Base-by-base conservation (phyloP, 805 yeast species). In the Wickerhamiella galacta region DNA sequence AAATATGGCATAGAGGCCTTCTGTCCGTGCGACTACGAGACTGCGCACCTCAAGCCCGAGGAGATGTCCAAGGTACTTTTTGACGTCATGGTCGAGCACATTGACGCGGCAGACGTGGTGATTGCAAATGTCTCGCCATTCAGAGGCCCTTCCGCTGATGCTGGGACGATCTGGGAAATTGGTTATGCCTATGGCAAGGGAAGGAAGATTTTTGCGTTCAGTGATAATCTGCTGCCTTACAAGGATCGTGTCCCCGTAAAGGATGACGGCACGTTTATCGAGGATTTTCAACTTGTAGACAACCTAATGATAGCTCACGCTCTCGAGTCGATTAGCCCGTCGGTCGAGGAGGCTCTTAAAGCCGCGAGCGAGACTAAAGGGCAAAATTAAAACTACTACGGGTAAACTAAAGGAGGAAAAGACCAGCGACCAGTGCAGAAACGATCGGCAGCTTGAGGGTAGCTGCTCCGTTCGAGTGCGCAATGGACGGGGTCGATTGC, bases 61-160 rank as follows among this genome's bases (percentile, higher is more conserved):
- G 18, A 23, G 16, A 30, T 36, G 36, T 30, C 39, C 20, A 15
- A 12, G 19, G 34, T 31, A 10, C 33, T 37, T 22, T 37, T 33
- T 23, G 20, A 17, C n/a, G 29, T 28, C 4, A 33, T 30, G 21
- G 31, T 33, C n/a, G 29, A 20, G 10, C 30, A 33, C 37, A 37
- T 37, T 26, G 30, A 33, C 14, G 16, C 18, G 8, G 34, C 37
- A 3, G 39, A 37, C 20, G 37, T 35, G 4, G 37, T 37, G 4
- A 25, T 34, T 5, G 39, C 39, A 17, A 37, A 37, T 17, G 24
- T 37, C 10, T 23, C 24, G 16, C 39, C 39, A 5, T 37, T 37
- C 24, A 16, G 39, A 6, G 39, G 39, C 17, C 39, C 39, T 10
- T 33, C 36, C 11, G 39, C 39, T 11, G 39, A 37, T 15, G 36